Evolutionary conservation across 345 rosid species (phyloP).

Genomic region (Microthlaspi erraticum): DNA sequence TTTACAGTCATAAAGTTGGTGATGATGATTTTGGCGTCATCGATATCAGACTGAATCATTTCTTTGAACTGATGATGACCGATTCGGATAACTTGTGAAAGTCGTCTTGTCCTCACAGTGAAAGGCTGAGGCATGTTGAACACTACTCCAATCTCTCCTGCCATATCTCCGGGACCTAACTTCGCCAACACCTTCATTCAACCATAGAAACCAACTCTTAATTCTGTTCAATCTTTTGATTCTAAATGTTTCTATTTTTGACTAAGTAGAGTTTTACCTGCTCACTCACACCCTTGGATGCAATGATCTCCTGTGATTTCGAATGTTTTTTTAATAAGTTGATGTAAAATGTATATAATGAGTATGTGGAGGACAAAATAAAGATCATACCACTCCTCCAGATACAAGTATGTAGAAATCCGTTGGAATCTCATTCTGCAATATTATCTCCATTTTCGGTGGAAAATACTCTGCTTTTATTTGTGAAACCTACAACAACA

Average conservation of each 20-base stretch:
- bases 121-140: slow-evolving; percentile 92
- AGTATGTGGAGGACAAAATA: background rate
- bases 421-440: slow-evolving; percentile 89
- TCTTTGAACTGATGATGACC: slow-evolving; percentile 87
- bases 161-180: slow-evolving; percentile 73
- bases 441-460: slow-evolving; percentile 85
- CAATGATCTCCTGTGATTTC: slow-evolving; percentile 70
- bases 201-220: slow-evolving; percentile 17
- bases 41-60: slow-evolving; percentile 62
- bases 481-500: slow-evolving; percentile 65
- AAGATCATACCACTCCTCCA: slow-evolving; percentile 77
- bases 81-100: slow-evolving; percentile 85
- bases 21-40: slow-evolving; percentile 71
- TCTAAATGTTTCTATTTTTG: no score
- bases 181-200: slow-evolving; percentile 67
- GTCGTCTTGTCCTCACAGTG: slow-evolving; percentile 62
- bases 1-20: slow-evolving; percentile 54
- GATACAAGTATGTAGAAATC: slow-evolving; percentile 89
- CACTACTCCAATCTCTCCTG: slow-evolving; percentile 90
- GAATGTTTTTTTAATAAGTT: slow-evolving; percentile 4
- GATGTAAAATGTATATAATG: slow-evolving; percentile 26
- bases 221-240: background rate
- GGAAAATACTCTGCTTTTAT: slow-evolving; percentile 91
- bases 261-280: slow-evolving; percentile 59
- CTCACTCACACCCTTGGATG: slow-evolving; percentile 70